Conservation (phyloP, 2,329 filamentous ascomycete genomes). For the Lachnellula hyalina region DNA sequence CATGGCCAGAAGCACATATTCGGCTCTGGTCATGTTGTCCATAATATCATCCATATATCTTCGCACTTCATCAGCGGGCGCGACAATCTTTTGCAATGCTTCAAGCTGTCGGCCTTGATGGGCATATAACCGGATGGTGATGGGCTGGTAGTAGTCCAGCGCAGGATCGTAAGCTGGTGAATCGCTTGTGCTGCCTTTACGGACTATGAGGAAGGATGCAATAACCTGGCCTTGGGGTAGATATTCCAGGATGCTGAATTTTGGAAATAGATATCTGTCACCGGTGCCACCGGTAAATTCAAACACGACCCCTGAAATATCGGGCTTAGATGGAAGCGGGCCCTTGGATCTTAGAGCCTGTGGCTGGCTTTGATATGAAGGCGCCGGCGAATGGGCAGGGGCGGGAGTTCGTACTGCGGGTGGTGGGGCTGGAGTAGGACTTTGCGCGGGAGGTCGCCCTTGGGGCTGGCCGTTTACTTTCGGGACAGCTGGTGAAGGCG, state of each 20-base stretch:
- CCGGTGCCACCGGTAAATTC: constrained; percentile 63
- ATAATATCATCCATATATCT: constrained; percentile 67
- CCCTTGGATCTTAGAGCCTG: constrained; percentile 58
- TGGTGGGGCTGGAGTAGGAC: constrained; percentile 22
- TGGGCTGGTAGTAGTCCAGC: constrained; percentile 71
- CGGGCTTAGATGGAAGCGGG: constrained; percentile 51
- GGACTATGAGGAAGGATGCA: constrained; percentile 72
- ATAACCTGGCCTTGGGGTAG: constrained; percentile 56
- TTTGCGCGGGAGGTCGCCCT: constrained; percentile 15
- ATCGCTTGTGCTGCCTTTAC: constrained; percentile 63
- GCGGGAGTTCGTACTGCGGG: constrained; percentile 1
- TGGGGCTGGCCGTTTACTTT: constrained; percentile 13
- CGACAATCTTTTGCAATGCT: constrained; percentile 55
- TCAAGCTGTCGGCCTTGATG: constrained; percentile 53
- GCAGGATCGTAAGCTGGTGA: constrained; percentile 54
- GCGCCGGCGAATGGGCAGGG: constrained; percentile 11
- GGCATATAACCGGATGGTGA: constrained; percentile 57
- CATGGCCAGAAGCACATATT: constrained; percentile 64
- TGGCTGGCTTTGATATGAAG: constrained; percentile 33
- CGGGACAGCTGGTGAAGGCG: constrained; percentile 3
- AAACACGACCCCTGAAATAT: constrained; percentile 62
- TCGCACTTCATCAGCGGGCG: constrained; percentile 56
- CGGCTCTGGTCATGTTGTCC: constrained; percentile 62
- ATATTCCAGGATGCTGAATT: constrained; percentile 70
- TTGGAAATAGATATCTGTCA: constrained; percentile 74